phyloP scores from a whole-genome alignment of 441 rosid genomes.

The Capsella rubella region DNA sequence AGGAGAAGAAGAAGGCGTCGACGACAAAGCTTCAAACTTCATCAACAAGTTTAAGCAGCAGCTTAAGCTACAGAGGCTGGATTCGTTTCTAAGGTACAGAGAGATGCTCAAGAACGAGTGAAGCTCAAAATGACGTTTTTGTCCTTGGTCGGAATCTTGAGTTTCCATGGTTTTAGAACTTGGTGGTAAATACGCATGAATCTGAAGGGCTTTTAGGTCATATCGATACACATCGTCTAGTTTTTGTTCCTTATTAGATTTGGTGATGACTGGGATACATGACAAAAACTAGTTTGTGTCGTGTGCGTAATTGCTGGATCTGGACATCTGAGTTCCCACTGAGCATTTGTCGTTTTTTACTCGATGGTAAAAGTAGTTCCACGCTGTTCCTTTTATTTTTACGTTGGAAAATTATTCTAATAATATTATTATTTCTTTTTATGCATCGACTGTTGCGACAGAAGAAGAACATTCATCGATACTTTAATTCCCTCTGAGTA shows the following conservation, averaged over 20 bases:
- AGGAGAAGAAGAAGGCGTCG: slow-evolving; percentile 56
- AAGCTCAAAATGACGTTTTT: neutral
- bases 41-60: slow-evolving; percentile 82
- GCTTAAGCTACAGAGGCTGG: slow-evolving; percentile 75
- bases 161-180: neutral
- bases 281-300: slow-evolving; percentile 28
- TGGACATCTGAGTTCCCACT: slow-evolving; percentile 22
- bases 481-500: neutral
- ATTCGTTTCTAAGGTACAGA: slow-evolving; percentile 65
- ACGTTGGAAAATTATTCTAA: neutral
- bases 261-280: slow-evolving; percentile 18
- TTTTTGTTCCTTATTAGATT: slow-evolving; percentile 17
- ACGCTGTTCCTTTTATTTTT: neutral
- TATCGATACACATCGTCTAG: neutral
- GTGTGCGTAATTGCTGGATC: slow-evolving; percentile 36
- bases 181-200: neutral
- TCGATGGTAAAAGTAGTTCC: slow-evolving; percentile 18
- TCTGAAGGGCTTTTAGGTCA: slow-evolving; percentile 36
- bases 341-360: neutral
- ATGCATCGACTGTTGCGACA: neutral
- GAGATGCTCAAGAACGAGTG: slow-evolving; percentile 51
- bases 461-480: neutral
- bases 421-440: neutral
- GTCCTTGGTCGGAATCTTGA: slow-evolving; percentile 16
- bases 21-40: slow-evolving; percentile 83